Base-by-base conservation (phyloP, 208 protist genomes). In the Acanthamoeba triangularis region DNA sequence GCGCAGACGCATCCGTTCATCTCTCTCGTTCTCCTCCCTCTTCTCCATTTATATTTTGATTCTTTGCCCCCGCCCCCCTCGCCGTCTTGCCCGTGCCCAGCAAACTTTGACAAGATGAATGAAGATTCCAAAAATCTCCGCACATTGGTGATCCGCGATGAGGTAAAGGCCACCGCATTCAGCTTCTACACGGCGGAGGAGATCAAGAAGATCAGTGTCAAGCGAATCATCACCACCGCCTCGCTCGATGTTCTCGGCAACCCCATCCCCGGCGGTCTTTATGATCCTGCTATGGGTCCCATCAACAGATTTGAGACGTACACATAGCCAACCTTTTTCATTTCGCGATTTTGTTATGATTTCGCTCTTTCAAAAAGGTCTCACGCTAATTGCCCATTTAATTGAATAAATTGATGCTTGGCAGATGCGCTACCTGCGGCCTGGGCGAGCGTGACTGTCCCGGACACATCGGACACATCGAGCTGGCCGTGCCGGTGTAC, bases 391-490 rank as follows among this genome's bases (percentile, higher is more conserved):
- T n/a, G n/a, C n/a, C n/a, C n/a, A n/a, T n/a, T n/a, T n/a, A n/a
- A n/a, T n/a, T n/a, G n/a, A n/a, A n/a, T n/a, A n/a, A n/a, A n/a
- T n/a, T n/a, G 30, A 11, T 44, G 6, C 5, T 44, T n/a, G n/a
- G n/a, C 67, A 96, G 90, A 25, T 99, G 98, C 93, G 30, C 20
- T 30, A 99, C 98, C 14, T 99, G 99, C 97, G 80, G 80, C 14
- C 94, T 98, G 14, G 47, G 80, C 61, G 97, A 95, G 69, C 69
- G 96, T 4, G 72, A 98, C 33, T 99, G 99, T 91, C 98, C 98
- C 20, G 99, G 99, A 20, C 99, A 99, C 93, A 93, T 98, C 30
- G 99, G 99, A 30, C 98, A 99, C 96, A 98, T 99, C 65, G 97
- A 98, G 49, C 96, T 99, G 13, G 33, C 97, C 37, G 78, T 98